Conservation (phyloP, 1,284 basidiomycete species). For the Salmacisia buchloeana region DNA sequence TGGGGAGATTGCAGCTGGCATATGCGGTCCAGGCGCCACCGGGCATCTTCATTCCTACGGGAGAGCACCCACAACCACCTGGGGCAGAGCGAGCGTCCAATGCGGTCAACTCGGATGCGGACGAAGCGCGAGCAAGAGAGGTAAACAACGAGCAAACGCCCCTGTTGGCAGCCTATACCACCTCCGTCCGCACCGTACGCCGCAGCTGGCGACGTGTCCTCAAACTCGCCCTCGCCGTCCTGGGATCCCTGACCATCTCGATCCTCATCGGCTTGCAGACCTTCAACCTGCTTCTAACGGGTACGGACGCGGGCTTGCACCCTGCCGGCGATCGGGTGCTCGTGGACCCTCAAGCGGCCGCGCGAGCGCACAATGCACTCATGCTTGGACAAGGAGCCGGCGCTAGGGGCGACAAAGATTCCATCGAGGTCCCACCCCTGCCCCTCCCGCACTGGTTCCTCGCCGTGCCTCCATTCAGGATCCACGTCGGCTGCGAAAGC, state of each 20-base stretch:
- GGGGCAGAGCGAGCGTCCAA: background rate
- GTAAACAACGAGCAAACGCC: background rate
- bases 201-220: constrained; percentile 23
- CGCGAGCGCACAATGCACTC: background rate
- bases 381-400: background rate
- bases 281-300: constrained; percentile 30
- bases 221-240: constrained; percentile 19
- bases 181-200: constrained; percentile 23
- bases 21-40: constrained; percentile 5
- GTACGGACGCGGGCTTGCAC: constrained; percentile 26
- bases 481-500: constrained; percentile 29
- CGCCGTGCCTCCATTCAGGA: constrained; percentile 25
- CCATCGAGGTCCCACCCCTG: constrained; percentile 9
- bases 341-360: constrained; percentile 9
- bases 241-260: constrained; percentile 21
- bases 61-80: background rate
- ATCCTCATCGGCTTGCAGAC: constrained; percentile 19
- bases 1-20: background rate
- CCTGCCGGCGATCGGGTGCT: constrained; percentile 26
- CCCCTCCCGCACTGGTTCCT: constrained; percentile 21
- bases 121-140: background rate
- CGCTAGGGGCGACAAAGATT: background rate
- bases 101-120: background rate
- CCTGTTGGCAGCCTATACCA: constrained; percentile 4
- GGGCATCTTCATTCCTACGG: constrained; percentile 6